Base-by-base conservation (phyloP, 805 yeast species). In the Yarrowia osloensis region DNA sequence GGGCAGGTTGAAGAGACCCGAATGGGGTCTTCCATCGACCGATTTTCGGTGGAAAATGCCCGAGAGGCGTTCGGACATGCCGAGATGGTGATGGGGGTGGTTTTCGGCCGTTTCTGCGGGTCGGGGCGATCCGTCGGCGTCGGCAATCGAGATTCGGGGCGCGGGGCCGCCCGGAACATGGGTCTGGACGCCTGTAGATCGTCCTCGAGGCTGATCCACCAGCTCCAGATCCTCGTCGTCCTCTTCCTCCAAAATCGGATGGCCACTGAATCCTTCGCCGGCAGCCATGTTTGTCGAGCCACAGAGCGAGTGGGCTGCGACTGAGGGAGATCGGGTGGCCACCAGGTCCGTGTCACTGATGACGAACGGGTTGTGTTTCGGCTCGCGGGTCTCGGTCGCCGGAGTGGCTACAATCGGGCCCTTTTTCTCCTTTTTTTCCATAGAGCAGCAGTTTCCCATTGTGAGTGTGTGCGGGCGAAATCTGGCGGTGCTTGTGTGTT, bases 361-460 rank as follows among this genome's bases (percentile, higher is more conserved):
- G 17, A 57, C 63, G 15, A 57, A 57, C 49, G 63, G 49, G 49
- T 57, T 57, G 37, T 39, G 63, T 28, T 28, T 40, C 19, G 63
- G 49, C 6, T 39, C 49, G 15, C 13, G 44, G 63, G 63, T 19
- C 37, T 39, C 37, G 26, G 19, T 6, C 2, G 49, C 49, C 13
- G 63, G 63, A 17, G 63, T 40, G 8, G 63, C 63, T 5, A 57
- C 63, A 13, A 57, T 39, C 15, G 47, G 49, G 26, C 63, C 63
- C 63, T 57, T 57, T 21, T 57, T 57, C 4, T 26, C 26, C 49
- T 37, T 5, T n/a, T 57, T 57, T 29, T 57, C 63, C 35, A 57
- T 22, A 13, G 63, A 57, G 49, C 63, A 57, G 49, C 63, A 57
- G 63, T 57, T 57, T 57, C 63, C 63, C 63, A 57, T 57, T 11